Percentiles rank a stretch among this genome's conserved stretches.
Conservation (phyloP, 139 green algal genomes). For the Diplosphaera chodatii region DNA sequence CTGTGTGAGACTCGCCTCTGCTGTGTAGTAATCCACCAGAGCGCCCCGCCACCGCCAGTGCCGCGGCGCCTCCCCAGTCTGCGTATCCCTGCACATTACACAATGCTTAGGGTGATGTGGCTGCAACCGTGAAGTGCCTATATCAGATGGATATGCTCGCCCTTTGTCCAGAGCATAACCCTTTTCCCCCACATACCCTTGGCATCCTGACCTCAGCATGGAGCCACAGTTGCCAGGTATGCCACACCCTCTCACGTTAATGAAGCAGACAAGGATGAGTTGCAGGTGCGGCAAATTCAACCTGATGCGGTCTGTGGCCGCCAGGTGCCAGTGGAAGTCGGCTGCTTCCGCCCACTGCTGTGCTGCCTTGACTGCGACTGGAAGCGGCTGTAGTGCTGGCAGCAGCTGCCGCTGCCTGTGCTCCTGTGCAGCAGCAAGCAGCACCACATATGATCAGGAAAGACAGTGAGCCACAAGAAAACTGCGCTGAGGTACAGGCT, state of each 20-base stretch:
- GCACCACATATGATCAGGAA: not conserved
- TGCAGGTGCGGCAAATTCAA: not conserved
- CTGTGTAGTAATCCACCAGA: conserved; percentile 58
- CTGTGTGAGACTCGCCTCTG: no score
- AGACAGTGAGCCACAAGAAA: no score
- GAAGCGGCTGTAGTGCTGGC: not conserved
- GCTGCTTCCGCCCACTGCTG: conserved; percentile 42
- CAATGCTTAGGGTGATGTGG: no score
- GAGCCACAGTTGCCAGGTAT: no score
- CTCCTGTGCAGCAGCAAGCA: not conserved
- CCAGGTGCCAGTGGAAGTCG: conserved; percentile 63
- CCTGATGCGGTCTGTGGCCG: conserved; percentile 10
- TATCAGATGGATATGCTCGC: no score
- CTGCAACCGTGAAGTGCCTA: no score
- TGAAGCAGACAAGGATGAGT: no score
- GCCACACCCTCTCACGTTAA: no score
- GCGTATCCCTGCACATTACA: not conserved
- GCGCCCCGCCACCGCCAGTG: conserved; percentile 58
- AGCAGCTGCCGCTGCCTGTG: not conserved
- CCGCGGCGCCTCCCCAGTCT: conserved; percentile 11
- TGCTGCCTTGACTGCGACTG: conserved; percentile 16
- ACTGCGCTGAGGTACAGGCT: no score
- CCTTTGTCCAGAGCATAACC: no score
- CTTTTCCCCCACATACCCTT: no score
- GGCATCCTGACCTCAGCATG: no score